phyloP scores from a whole-genome alignment of 2,329 filamentous ascomycete genomes.

The Xylaria sp. region DNA sequence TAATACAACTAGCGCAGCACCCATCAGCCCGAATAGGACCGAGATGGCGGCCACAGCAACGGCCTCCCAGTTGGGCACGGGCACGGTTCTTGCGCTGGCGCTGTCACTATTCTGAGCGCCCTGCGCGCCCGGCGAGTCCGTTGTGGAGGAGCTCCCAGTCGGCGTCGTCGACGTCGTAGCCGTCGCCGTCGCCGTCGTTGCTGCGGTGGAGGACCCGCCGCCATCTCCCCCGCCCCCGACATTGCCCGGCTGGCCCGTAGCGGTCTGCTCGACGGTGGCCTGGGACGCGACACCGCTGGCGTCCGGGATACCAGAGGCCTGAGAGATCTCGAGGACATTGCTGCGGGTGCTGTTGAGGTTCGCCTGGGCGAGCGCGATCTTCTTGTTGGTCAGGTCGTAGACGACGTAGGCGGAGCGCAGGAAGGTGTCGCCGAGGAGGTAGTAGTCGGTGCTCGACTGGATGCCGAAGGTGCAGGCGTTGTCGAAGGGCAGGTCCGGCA shows the following conservation, averaged over 20 bases:
- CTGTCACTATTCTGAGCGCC: conserved; percentile 12
- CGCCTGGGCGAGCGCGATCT: conserved; percentile 56
- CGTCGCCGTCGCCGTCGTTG: conserved; percentile 13
- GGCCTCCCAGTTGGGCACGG: conserved; percentile 28
- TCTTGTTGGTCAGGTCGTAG: conserved; percentile 54
- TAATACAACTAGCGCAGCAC: conserved; percentile 30
- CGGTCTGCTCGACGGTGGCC: conserved; percentile 27
- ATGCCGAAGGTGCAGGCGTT: conserved; percentile 59
- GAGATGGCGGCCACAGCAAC: conserved; percentile 24
- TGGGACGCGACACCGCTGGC: conserved; percentile 48
- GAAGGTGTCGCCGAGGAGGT: conserved; percentile 52
- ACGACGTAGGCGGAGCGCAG: conserved; percentile 56
- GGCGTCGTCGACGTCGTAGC: conserved; percentile 19
- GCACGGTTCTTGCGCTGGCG: conserved; percentile 21
- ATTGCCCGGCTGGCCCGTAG: conserved; percentile 23
- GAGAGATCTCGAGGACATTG: conserved; percentile 50
- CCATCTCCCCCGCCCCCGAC: conserved; percentile 12
- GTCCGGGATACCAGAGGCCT: conserved; percentile 44
- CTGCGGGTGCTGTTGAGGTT: conserved; percentile 50
- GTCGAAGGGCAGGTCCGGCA: conserved; percentile 43
- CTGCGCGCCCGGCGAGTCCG: too few relatives aligned
- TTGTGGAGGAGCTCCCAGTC: not conserved
- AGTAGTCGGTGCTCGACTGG: conserved; percentile 42
- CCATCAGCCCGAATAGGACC: conserved; percentile 31
- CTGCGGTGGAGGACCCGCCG: not conserved